Evolutionary conservation across 2,329 filamentous ascomycete species (phyloP), one percentile per base, ranked within the genome.

Genomic region (Camillea tinctor): DNA sequence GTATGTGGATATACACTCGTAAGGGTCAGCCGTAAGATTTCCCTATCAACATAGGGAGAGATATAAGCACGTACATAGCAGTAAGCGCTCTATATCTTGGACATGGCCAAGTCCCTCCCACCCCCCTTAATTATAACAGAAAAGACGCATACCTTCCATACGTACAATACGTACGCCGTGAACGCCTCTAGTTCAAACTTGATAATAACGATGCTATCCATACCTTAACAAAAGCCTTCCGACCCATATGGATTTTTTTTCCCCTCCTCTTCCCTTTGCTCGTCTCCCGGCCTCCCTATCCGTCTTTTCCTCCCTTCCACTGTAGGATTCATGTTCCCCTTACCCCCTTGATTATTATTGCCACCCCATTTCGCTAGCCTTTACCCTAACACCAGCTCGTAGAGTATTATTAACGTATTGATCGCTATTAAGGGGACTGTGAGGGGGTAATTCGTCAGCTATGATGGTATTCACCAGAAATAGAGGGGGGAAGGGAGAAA

Each of bases 371-470:
- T 22, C n/a, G n/a, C n/a, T n/a, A n/a, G n/a, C n/a, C 55, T 50
- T 44, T 80, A 93, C 60, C 91, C 91, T 24, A 93, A 80, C 52
- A 93, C 81, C 49, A 95, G 79, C 77, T 93, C 89, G 77, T 93
- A 96, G 61, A 92, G 74, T 72, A 96, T 95, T 66, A 96, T 89
- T 66, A 93, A 75, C 5, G 88, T 87, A 75, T 96, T 96, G 71
- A 94, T 86, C 63, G 87, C 85, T 76, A 96, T 96, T 64, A 96
- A 77, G 15, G 92, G 93, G 82, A 94, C 92, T 95, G 68, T 55
- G 19, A 54, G 44, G 4, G 23, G 22, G n/a, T 23, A 50, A 9
- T 30, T 8, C n/a, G n/a, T n/a, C n/a, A n/a, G n/a, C n/a, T n/a
- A n/a, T n/a, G n/a, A n/a, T n/a, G n/a, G n/a, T n/a, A n/a, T n/a